Evolutionary conservation across 331 rosid genomes (phyloP), one percentile per base, ranked within the genome.

Genomic region (Quercus phellos): DNA sequence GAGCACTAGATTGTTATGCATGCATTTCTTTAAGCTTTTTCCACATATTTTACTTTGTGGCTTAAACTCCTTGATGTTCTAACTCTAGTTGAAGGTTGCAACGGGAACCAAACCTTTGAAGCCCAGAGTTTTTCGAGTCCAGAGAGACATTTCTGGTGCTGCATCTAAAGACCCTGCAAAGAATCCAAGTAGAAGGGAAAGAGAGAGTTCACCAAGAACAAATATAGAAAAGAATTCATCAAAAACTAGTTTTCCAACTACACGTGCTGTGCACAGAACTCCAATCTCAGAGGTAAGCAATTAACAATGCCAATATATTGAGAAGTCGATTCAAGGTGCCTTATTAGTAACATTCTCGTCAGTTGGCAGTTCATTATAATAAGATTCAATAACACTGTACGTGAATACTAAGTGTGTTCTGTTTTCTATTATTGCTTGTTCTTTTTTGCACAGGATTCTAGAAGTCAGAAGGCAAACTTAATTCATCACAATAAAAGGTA

Each of bases 211-310:
- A 63, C 83, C 66, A 68, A 83, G 76, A 75, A 80, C 46, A 2
- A 70, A 69, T 53, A 50, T 30, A 27, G 87, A 79, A 35, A 85
- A 74, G 51, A 81, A 73, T 75, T 70, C 58, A 21, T 71, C 83
- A 70, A 87, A 73, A 80, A 68, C 67, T 68, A 71, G 79, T 55
- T 43, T 58, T 74, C 81, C 82, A 72, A 56, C 70, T 29, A 64
- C 67, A 30, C 35, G 17, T 34, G 70, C 86, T 24, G 68, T 67
- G 5, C 77, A 51, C 71, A 81, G 74, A 74, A 80, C 79, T 24
- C 54, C 89, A 34, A 89, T 83, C 83, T 55, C 69, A 55, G 88
- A 87, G 84, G 94, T 88, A 85, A 78, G 79, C 35, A 43, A 51
- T 79, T 72, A 51, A 77, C 72, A 55, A 17, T 21, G 32, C 21